phyloP scores from a whole-genome alignment of 768 basidiomycete species.

The Phaffia australis region DNA sequence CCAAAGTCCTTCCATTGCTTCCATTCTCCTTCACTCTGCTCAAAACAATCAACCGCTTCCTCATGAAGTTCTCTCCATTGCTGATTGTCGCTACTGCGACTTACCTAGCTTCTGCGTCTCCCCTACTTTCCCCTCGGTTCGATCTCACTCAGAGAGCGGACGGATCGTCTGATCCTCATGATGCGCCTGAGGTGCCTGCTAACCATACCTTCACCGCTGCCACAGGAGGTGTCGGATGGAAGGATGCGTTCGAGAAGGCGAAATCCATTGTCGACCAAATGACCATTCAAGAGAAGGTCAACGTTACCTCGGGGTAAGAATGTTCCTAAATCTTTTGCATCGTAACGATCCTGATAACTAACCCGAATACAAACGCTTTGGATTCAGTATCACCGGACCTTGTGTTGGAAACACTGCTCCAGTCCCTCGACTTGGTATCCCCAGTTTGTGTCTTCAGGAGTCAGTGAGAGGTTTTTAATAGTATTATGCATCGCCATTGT shows the following conservation, averaged over 20 bases:
- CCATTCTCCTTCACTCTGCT: too few species aligned
- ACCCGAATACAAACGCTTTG: background rate
- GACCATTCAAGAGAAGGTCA: slow-evolving; percentile 24
- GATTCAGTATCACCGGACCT: background rate
- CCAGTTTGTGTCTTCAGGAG: slow-evolving; percentile 8
- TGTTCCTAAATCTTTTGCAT: background rate
- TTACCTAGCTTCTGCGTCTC: background rate
- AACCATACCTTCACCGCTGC: slow-evolving; percentile 4
- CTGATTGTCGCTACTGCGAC: slow-evolving; percentile 12
- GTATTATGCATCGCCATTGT: background rate
- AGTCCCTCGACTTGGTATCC: slow-evolving; percentile 9
- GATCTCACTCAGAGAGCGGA: background rate
- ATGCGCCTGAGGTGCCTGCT: slow-evolving; percentile 5
- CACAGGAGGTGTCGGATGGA: slow-evolving; percentile 12
- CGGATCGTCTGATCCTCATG: slow-evolving; percentile 15
- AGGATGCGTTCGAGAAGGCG: slow-evolving; percentile 19
- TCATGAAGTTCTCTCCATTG: slow-evolving; percentile 6
- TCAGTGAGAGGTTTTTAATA: too few species aligned
- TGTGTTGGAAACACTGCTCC: background rate
- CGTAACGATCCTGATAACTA: background rate
- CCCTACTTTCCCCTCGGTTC: slow-evolving; percentile 3
- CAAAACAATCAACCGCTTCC: background rate
- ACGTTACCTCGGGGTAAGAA: slow-evolving; percentile 8
- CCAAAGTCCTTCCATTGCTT: too few species aligned
- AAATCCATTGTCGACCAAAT: slow-evolving; percentile 21